These are phyloP conservation scores for Dactylonectria macrodidyma DNA, from an alignment of 2,329 filamentous ascomycete genomes.

Conservation along the genomic window DNA sequence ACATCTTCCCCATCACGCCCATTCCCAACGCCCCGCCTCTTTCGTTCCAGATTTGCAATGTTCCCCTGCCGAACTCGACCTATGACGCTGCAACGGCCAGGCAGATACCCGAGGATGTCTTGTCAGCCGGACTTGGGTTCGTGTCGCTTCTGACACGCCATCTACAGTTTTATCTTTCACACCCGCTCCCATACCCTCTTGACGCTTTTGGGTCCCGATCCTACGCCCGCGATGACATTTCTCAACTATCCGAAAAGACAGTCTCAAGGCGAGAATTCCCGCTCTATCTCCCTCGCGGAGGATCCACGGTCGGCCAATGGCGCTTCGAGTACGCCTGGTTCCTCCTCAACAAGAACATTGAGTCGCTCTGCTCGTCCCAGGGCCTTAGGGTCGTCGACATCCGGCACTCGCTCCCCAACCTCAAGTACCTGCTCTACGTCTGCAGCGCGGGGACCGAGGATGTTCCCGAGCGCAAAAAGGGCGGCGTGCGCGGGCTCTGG, in stretches of 20 bases:
- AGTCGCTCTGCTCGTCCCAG: conserved; percentile 75
- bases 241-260: conserved; percentile 63
- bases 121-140: conserved; percentile 87
- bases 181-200: conserved; percentile 86
- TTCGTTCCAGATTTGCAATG: conserved; percentile 85
- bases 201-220: conserved; percentile 81
- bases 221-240: conserved; percentile 83
- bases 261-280: conserved; percentile 80
- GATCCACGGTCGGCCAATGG: conserved; percentile 80
- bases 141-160: conserved; percentile 82
- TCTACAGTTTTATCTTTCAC: conserved; percentile 85
- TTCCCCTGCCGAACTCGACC: conserved; percentile 84
- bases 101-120: conserved; percentile 74
- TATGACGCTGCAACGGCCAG: conserved; percentile 70
- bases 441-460: conserved; percentile 83
- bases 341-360: conserved; percentile 95
- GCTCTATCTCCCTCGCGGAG: conserved; percentile 76
- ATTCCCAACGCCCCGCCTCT: conserved; percentile 71
- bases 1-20: conserved; percentile 86
- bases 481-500: conserved; percentile 73
- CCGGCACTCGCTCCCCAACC: conserved; percentile 90
- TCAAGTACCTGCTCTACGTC: conserved; percentile 93
- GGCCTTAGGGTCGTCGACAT: conserved; percentile 89
- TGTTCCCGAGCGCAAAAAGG: conserved; percentile 72
- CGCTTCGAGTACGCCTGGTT: conserved; percentile 98